Evolutionary conservation across 805 yeast species (phyloP).

Genomic region (Kluyveromyces nonfermentans): DNA sequence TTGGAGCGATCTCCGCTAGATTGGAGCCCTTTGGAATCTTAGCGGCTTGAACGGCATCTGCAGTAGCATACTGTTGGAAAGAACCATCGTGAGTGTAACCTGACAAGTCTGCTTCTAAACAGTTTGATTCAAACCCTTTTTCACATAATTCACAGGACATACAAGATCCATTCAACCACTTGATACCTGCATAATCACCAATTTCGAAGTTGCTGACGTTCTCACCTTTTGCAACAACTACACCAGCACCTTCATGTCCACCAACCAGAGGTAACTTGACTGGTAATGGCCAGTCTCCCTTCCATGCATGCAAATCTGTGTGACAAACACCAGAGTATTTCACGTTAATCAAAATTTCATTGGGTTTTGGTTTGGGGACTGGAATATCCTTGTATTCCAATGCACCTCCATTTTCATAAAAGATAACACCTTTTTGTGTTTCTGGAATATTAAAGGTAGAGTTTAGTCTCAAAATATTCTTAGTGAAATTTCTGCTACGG

Average conservation of each 20-base stretch:
- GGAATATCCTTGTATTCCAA: conserved; percentile 43
- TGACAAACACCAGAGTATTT: conserved; percentile 61
- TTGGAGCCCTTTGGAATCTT: conserved; percentile 61
- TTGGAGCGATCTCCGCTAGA: conserved; percentile 59
- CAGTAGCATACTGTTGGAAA: conserved; percentile 83
- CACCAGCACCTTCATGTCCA: conserved; percentile 64
- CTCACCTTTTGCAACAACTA: conserved; percentile 50
- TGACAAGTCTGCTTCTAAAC: conserved; percentile 40
- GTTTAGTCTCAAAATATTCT: conserved; percentile 11
- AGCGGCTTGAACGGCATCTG: conserved; percentile 84
- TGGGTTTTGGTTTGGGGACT: conserved; percentile 48
- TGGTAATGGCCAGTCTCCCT: conserved; percentile 56
- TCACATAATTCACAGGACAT: conserved; percentile 51
- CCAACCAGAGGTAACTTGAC: conserved; percentile 53
- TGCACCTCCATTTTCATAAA: conserved; percentile 41
- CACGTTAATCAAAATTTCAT: conserved; percentile 47
- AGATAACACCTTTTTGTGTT: conserved; percentile 44
- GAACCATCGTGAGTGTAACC: conserved; percentile 60
- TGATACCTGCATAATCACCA: conserved; percentile 55
- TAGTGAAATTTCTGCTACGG: neutral
- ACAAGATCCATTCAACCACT: conserved; percentile 59
- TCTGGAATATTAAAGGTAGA: conserved; percentile 31
- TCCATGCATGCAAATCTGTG: conserved; percentile 60
- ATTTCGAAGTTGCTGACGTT: conserved; percentile 46
- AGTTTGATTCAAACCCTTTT: conserved; percentile 42